These are phyloP conservation scores for Phyllosticta citrichinensis DNA, from an alignment of 2,329 filamentous ascomycete genomes.

Conservation along the genomic window DNA sequence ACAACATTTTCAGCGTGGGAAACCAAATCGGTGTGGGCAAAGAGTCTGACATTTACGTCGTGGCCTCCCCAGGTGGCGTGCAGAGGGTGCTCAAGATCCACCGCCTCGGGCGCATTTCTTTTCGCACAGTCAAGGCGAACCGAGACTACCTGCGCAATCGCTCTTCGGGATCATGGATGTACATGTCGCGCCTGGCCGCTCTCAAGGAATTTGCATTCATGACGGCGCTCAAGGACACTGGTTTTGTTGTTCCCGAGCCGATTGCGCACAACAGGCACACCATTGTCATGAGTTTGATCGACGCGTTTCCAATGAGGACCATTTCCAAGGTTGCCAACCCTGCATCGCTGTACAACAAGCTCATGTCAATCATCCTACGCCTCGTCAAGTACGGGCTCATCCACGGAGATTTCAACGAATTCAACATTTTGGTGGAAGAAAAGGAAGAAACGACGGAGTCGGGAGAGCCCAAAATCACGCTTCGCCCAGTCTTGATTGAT, in stretches of 20 bases:
- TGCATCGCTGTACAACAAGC: conserved; percentile 76
- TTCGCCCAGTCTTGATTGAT: conserved; percentile 84
- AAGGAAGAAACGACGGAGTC: conserved; percentile 21
- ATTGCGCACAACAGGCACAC: conserved; percentile 87
- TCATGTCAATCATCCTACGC: conserved; percentile 76
- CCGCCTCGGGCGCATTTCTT: conserved; percentile 87
- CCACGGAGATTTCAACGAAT: conserved; percentile 98
- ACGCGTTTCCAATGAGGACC: conserved; percentile 85
- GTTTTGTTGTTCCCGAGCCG: conserved; percentile 82
- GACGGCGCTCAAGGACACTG: conserved; percentile 71
- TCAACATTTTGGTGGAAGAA: conserved; percentile 93
- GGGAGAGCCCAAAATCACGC: conserved; percentile 31
- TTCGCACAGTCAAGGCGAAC: conserved; percentile 91
- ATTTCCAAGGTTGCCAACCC: conserved; percentile 77
- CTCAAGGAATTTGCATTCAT: conserved; percentile 95
- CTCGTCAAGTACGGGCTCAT: conserved; percentile 83
- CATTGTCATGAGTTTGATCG: conserved; percentile 88
- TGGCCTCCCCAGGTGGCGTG: conserved; percentile 65
- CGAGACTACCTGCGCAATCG: conserved; percentile 86
- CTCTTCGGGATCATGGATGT: conserved; percentile 87
- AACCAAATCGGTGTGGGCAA: conserved; percentile 94
- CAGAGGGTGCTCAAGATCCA: conserved; percentile 93
- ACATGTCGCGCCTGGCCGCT: conserved; percentile 84
- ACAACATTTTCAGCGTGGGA: conserved; percentile 81
- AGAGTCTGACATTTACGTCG: conserved; percentile 93